These are phyloP conservation scores for Kwoniella sp. DNA, from an alignment of 768 basidiomycete genomes.

Conservation along the genomic window DNA sequence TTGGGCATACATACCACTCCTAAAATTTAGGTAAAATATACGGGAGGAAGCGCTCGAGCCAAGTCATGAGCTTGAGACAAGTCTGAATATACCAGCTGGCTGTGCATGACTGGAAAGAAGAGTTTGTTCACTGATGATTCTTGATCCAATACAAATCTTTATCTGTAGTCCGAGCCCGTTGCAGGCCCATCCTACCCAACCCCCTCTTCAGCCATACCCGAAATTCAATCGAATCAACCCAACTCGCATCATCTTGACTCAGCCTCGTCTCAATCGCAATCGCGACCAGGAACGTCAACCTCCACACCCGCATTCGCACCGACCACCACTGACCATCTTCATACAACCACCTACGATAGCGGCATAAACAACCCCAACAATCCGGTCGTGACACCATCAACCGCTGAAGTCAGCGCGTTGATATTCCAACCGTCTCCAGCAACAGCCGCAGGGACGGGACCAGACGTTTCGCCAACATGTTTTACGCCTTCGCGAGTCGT, in stretches of 20 bases:
- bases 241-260: background rate
- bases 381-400: background rate
- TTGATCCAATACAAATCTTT: background rate
- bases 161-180: background rate
- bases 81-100: no score
- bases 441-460: background rate
- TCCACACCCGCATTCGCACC: background rate
- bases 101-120: no score
- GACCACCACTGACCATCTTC: background rate
- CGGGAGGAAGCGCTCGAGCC: no score
- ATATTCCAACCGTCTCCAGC: constrained; percentile 12
- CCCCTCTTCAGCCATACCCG: background rate
- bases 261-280: constrained; percentile 24
- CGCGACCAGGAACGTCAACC: background rate
- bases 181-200: background rate
- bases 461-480: constrained; percentile 20
- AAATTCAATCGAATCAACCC: background rate
- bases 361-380: background rate
- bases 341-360: background rate
- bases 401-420: background rate
- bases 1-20: no score
- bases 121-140: no score
- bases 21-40: no score
- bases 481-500: constrained; percentile 2
- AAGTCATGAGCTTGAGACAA: no score